Evolutionary conservation across 106 monocot genomes (phyloP), one percentile per base, ranked within the genome.

Genomic region (Gastrodia elata): DNA sequence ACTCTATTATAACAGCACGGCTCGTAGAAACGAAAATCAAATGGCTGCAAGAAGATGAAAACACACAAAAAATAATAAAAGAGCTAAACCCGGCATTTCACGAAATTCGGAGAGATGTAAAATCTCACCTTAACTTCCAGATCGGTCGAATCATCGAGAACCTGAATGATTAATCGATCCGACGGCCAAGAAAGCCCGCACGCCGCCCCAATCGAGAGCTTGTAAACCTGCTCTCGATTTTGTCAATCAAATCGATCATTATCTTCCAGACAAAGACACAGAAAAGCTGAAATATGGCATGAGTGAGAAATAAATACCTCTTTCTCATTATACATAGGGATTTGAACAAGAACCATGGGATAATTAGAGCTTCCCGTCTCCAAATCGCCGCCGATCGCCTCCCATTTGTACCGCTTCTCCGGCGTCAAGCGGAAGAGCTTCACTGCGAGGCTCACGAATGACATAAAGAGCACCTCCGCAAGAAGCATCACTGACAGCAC

Each of bases 111-210:
- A 20, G 37, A 38, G 2, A 18, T 69, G 40, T 39, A 25, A 35
- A 69, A 39, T 69, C 69, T 69, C 40, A 89, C 89, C 83, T 77
- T 89, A 18, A 76, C 56, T 30, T 65, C 37, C 14, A 56, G 69
- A 37, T 89, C 86, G 4, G 89, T 89, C 2, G 89, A 89, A 73
- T 89, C 86, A 52, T 89, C 89, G 5, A 89, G 77, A n/a, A 89
- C 89, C 72, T 89, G 89, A 27, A 89, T 70, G 30, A 89, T 81
- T 26, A 89, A 32, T 30, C 86, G 57, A 37, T 86, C 83, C 5
- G 58, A 22, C 32, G 89, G 89, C 89, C 89, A 89, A 6, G 58
- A 36, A 11, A 86, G 71, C 40, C n/a, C 43, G 70, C 89, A 89
- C 6, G 81, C 81, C 15, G 89, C 86, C 73, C 83, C 83, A 42